Conservation (phyloP, 2,329 filamentous ascomycete genomes). For the Dactylellina sp. region DNA sequence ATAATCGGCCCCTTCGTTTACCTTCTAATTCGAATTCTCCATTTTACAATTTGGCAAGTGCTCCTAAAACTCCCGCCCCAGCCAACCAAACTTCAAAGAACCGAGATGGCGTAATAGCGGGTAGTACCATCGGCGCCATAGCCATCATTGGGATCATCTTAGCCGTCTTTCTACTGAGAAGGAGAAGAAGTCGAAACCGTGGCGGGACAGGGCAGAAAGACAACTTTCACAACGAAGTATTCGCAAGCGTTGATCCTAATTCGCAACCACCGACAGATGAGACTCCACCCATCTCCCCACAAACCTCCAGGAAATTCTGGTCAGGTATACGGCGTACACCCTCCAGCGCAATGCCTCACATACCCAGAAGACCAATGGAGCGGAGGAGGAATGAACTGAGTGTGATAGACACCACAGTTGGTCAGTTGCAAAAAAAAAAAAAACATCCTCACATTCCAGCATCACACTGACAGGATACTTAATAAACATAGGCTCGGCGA, state of each 20-base stretch:
- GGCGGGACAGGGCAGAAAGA: conserved; percentile 1
- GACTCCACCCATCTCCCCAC: conserved; percentile 23
- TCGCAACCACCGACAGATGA: conserved; percentile 14
- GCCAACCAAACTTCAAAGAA: background rate
- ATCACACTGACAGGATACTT: background rate
- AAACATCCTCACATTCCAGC: too few species aligned
- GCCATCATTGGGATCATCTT: conserved; percentile 25
- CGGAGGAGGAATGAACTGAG: conserved; percentile 46
- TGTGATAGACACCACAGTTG: conserved; percentile 20
- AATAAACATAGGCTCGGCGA: conserved; percentile 15
- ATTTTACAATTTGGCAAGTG: conserved; percentile 18
- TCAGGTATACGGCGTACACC: conserved; percentile 32
- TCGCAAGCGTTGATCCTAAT: conserved; percentile 33
- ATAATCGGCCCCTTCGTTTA: conserved; percentile 22
- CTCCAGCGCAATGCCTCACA: conserved; percentile 36
- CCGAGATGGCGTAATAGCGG: conserved; percentile 39
- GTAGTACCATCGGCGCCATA: conserved; percentile 30
- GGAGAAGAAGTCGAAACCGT: background rate
- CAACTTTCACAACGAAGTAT: conserved; percentile 50
- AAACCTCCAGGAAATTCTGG: conserved; percentile 33
- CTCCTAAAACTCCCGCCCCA: background rate
- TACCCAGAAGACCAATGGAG: conserved; percentile 41
- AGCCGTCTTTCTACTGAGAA: conserved; percentile 8
- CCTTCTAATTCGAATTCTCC: conserved; percentile 38
- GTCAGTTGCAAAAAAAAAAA: too few species aligned